A percentile compares a stretch with the other conserved stretches of the same genome.
Evolutionary conservation across 2,329 filamentous ascomycete species (phyloP).

Genomic region (Aspergillus neoniger): DNA sequence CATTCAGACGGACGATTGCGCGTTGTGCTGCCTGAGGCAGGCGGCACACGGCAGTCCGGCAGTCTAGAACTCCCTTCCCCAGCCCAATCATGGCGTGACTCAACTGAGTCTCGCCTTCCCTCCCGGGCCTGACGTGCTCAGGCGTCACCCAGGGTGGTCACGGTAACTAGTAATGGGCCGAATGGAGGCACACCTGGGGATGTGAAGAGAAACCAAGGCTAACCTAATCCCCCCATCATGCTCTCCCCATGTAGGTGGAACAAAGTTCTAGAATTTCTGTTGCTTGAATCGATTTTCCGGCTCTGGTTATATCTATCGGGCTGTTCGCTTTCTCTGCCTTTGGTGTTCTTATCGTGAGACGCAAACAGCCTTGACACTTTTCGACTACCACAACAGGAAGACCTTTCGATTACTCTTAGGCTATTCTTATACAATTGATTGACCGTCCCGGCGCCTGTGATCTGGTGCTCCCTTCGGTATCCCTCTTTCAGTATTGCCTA

Average conservation of each 20-base stretch:
- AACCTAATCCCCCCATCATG: conserved; percentile 8
- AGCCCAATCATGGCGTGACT: conserved; percentile 7
- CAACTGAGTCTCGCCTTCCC: background rate
- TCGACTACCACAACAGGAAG: background rate
- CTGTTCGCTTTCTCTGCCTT: background rate
- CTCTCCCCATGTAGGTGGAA: conserved; percentile 14
- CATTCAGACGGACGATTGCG: conserved; percentile 12
- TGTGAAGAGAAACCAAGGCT: conserved; percentile 2
- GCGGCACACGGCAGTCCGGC: background rate
- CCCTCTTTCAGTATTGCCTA: conserved; percentile 10
- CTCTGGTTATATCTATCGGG: conserved; percentile 1
- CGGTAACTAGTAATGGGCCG: background rate
- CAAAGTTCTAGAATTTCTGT: conserved; percentile 10
- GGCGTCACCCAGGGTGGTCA: conserved; percentile 3
- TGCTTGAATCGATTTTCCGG: background rate
- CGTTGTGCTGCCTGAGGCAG: conserved; percentile 12
- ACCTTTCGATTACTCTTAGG: background rate
- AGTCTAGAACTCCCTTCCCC: conserved; percentile 18
- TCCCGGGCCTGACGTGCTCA: conserved; percentile 11
- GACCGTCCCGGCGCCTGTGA: background rate
- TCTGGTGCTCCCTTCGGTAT: conserved; percentile 2
- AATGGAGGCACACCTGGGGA: background rate
- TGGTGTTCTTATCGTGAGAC: background rate
- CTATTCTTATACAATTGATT: conserved; percentile 17
- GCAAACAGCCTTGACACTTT: background rate